A percentile compares a stretch with the other conserved stretches of the same genome.
These are phyloP conservation scores for Lachnellula suecica DNA, from an alignment of 2,329 filamentous ascomycete genomes.

Conservation along the genomic window DNA sequence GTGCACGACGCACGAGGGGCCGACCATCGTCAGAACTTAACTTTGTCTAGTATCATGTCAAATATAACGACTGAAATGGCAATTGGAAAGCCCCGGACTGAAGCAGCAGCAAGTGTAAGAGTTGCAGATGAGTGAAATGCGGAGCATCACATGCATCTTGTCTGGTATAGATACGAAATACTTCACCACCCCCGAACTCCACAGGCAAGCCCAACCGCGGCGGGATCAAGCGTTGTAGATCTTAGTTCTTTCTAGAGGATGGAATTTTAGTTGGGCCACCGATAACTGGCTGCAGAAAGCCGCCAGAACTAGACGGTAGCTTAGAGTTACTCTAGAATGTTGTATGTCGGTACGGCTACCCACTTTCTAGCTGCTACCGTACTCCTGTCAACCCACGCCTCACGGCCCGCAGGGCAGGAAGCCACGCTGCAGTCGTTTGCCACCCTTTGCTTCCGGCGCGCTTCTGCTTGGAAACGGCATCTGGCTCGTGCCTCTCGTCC, in stretches of 20 bases:
- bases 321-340: conserved; percentile 18
- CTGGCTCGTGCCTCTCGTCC: not conserved
- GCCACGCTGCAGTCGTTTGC: conserved; percentile 12
- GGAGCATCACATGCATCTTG: too few relatives aligned
- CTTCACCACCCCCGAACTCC: too few relatives aligned
- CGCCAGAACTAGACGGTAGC: not conserved
- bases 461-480: conserved; percentile 11
- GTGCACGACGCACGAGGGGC: conserved; percentile 19
- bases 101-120: conserved; percentile 4
- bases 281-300: not conserved
- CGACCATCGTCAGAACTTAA: conserved; percentile 20
- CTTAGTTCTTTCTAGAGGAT: conserved; percentile 5
- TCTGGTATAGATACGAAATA: too few relatives aligned
- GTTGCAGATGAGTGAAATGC: too few relatives aligned
- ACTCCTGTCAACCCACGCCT: conserved; percentile 22
- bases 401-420: conserved; percentile 18
- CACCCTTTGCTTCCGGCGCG: conserved; percentile 22
- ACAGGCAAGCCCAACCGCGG: conserved; percentile 10
- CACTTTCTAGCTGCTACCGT: conserved; percentile 7
- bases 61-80: too few relatives aligned
- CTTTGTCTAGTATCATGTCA: too few relatives aligned
- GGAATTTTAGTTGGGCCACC: not conserved
- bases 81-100: too few relatives aligned
- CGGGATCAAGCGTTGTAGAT: conserved; percentile 20
- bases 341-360: conserved; percentile 15